A percentile compares a stretch with the other conserved stretches of the same genome.
phyloP scores from a whole-genome alignment of 768 basidiomycete genomes.

The Termitomyces sp. region DNA sequence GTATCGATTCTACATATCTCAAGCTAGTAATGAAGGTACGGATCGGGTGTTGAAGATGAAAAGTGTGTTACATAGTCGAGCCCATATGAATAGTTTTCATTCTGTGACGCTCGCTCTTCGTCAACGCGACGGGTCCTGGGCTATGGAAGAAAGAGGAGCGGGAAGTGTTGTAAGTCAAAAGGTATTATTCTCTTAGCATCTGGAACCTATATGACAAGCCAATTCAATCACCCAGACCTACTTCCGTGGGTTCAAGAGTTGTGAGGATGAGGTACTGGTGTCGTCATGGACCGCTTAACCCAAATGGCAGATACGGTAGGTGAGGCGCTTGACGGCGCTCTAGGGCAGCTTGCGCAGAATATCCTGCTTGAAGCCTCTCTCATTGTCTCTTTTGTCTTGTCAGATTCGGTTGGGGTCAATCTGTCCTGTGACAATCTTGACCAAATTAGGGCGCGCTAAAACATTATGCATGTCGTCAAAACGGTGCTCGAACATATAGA shows the following conservation, averaged over 20 bases:
- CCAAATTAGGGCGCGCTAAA: constrained; percentile 34
- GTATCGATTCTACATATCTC: background rate
- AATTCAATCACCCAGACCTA: constrained; percentile 26
- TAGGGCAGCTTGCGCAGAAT: constrained; percentile 49
- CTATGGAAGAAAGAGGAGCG: constrained; percentile 47
- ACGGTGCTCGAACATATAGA: constrained; percentile 37
- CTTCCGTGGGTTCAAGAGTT: constrained; percentile 38
- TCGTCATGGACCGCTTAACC: constrained; percentile 41
- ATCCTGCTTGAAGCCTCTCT: constrained; percentile 8
- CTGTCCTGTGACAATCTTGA: constrained; percentile 44
- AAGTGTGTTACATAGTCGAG: constrained; percentile 1
- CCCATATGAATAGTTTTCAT: background rate
- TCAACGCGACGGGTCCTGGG: too few relatives aligned
- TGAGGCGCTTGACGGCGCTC: constrained; percentile 36
- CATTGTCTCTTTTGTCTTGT: background rate
- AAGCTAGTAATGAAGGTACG: background rate
- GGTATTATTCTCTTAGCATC: constrained; percentile 22
- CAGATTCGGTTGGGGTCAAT: constrained; percentile 51
- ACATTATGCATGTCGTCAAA: constrained; percentile 31
- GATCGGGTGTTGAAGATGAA: background rate
- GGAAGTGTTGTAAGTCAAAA: constrained; percentile 61
- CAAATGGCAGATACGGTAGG: constrained; percentile 46
- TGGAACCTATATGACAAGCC: background rate
- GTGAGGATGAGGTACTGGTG: constrained; percentile 43
- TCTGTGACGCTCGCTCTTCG: too few relatives aligned